A percentile compares a stretch with the other conserved stretches of the same genome.
Conservation (phyloP, 208 protist genomes). For the Wallacemonas sp. region DNA sequence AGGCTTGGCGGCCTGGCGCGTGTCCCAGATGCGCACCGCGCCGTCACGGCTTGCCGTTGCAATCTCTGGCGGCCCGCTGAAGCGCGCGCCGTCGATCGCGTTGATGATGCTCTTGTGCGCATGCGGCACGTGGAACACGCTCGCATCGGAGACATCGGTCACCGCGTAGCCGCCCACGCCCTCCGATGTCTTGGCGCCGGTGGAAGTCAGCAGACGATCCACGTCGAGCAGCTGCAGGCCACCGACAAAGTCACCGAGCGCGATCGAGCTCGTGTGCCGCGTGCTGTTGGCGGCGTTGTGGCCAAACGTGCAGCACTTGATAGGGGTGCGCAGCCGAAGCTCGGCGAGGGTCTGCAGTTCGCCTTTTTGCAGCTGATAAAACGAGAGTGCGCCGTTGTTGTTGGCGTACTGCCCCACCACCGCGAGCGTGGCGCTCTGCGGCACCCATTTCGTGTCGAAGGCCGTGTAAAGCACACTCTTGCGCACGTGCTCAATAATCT, state of each 20-base stretch:
- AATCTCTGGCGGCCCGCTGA: slow-evolving; percentile 85
- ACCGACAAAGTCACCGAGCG: slow-evolving; percentile 90
- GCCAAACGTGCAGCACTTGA: slow-evolving; percentile 94
- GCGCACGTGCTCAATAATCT: slow-evolving; percentile 92
- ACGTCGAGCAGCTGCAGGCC: slow-evolving; percentile 82
- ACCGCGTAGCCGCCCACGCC: slow-evolving; percentile 22
- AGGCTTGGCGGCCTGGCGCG: slow-evolving; percentile 82
- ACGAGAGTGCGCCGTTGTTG: slow-evolving; percentile 74
- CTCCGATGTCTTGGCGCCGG: not conserved
- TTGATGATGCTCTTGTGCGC: slow-evolving; percentile 95
- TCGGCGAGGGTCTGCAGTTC: slow-evolving; percentile 69
- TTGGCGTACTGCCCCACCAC: slow-evolving; percentile 90
- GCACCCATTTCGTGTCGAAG: slow-evolving; percentile 92
- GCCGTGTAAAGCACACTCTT: slow-evolving; percentile 91
- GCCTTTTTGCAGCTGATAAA: slow-evolving; percentile 83
- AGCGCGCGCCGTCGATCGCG: slow-evolving; percentile 91
- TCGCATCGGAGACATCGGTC: slow-evolving; percentile 34
- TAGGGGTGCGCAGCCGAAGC: slow-evolving; percentile 47
- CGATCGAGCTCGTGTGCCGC: slow-evolving; percentile 39
- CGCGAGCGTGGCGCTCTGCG: slow-evolving; percentile 72
- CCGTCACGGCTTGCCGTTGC: slow-evolving; percentile 90
- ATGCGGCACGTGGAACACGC: slow-evolving; percentile 62
- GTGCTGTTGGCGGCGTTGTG: slow-evolving; percentile 37
- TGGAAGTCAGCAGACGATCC: slow-evolving; percentile 34
- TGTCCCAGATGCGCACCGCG: slow-evolving; percentile 93